These are phyloP conservation scores for Echites panduratus DNA, from an alignment of 257 asterid species.

Conservation along the genomic window DNA sequence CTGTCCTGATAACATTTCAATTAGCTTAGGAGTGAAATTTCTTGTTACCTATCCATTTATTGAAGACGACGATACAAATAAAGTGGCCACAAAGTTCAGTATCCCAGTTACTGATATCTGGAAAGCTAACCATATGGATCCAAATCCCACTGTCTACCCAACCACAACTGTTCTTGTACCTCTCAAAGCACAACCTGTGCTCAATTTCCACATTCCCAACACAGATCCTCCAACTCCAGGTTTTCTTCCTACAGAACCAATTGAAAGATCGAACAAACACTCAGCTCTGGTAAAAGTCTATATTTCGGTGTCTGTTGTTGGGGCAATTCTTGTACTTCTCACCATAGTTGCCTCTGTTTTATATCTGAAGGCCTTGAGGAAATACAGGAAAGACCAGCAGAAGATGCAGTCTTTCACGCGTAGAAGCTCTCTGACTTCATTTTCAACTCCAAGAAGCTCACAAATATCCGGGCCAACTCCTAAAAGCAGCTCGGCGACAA, in stretches of 20 bases:
- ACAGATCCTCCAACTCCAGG: slow-evolving; percentile 47
- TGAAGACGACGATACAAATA: slow-evolving; percentile 29
- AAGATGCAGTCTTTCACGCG: slow-evolving; percentile 10
- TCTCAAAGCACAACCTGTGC: slow-evolving; percentile 36
- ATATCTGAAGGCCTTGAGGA: slow-evolving; percentile 37
- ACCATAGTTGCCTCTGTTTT: slow-evolving; percentile 33
- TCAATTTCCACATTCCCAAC: slow-evolving; percentile 30
- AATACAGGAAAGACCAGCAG: slow-evolving; percentile 19
- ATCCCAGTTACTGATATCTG: slow-evolving; percentile 46
- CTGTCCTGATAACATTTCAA: slow-evolving; percentile 37
- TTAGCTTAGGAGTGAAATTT: slow-evolving; percentile 25
- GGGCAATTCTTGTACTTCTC: slow-evolving; percentile 31
- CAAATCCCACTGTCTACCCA: slow-evolving; percentile 43
- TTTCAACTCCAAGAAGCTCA: slow-evolving; percentile 46
- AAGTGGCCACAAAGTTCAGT: slow-evolving; percentile 37
- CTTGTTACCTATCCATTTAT: slow-evolving; percentile 57
- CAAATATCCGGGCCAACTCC: slow-evolving; percentile 37
- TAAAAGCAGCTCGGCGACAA: slow-evolving; percentile 37
- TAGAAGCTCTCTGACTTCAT: slow-evolving; percentile 34
- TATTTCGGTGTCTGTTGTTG: slow-evolving; percentile 38
- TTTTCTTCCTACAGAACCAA: slow-evolving; percentile 46
- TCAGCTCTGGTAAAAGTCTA: slow-evolving; percentile 28
- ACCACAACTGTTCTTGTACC: slow-evolving; percentile 63
- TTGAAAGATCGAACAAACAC: slow-evolving; percentile 13
- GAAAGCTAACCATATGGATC: slow-evolving; percentile 38